Base-by-base conservation (phyloP, 139 green algal genomes). In the Bryopsis sp. region DNA sequence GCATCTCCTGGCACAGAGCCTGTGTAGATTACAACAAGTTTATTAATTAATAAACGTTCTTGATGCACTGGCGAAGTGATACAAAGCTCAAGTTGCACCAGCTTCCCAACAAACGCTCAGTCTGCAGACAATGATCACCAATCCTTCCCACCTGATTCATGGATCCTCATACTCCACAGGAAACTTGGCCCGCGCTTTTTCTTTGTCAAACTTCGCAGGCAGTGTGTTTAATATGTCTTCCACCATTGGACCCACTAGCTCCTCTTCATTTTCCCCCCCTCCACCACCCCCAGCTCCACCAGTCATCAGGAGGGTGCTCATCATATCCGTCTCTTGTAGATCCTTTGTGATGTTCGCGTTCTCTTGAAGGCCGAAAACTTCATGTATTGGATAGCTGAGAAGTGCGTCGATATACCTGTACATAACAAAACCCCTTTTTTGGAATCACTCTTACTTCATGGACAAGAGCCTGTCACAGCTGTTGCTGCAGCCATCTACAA, bases 121-220 rank as follows among this genome's bases (percentile, higher is more conserved):
- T n/a, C n/a, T n/a, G n/a, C n/a, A n/a, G n/a, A n/a, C n/a, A n/a
- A n/a, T n/a, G n/a, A n/a, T n/a, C n/a, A n/a, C n/a, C n/a, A n/a
- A n/a, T n/a, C n/a, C n/a, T n/a, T n/a, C n/a, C 72, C 70, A 86
- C 80, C 63, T 84, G 80, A 75, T 89, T 89, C 81, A 89, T 81
- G 68, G 47, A 76, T 70, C 75, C 24, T 72, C 39, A 72, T 89
- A 89, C 58, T 58, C 66, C 22, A 89, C 83, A 0, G 78, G 77
- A 70, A 68, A 84, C 59, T 70, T 73, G 7, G 46, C 57, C 48
- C 73, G 60, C 37, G 64, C 79, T 11, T 67, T 48, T 71, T 87
- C 81, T 11, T 84, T 37, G 66, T 90, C 79, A 63, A 87, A 89
- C 31, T 80, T 48, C 2, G 70, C 24, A 1, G 83, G 83, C 64